Conservation (phyloP, 2,329 filamentous ascomycete genomes). For the Colletotrichum kahawae region DNA sequence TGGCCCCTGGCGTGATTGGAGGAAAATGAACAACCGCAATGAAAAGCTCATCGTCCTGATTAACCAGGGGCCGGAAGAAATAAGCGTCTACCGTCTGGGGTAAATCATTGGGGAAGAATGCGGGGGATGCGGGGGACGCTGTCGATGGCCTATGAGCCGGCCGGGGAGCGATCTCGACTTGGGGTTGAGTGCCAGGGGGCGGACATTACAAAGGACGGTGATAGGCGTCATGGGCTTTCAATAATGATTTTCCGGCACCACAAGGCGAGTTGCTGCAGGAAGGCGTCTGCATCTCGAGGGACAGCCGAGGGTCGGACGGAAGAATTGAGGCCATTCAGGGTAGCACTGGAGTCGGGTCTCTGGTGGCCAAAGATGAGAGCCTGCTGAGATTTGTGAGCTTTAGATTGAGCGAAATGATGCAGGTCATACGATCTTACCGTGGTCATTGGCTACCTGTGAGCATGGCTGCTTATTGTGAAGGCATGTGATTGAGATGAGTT, state of each 20-base stretch:
- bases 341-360: not conserved
- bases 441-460: not conserved
- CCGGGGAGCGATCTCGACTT: not conserved
- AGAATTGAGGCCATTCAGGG: not conserved
- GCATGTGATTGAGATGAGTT: not conserved
- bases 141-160: not conserved
- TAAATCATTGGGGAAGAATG: constrained; percentile 19
- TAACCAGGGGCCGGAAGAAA: not conserved
- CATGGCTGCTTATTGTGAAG: not conserved
- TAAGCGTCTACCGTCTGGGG: not conserved
- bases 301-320: not conserved
- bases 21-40: constrained; percentile 9
- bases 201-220: not conserved
- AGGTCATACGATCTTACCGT: not conserved
- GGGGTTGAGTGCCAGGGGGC: not conserved
- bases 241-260: not conserved
- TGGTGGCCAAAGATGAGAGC: not conserved
- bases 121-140: constrained; percentile 14
- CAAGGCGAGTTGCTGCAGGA: not conserved
- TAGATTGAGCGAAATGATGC: not conserved
- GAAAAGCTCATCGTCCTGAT: not conserved
- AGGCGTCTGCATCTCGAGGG: not conserved
- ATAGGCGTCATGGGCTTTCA: not conserved
- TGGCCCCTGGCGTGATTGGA: constrained; percentile 3
- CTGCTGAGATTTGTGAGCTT: not conserved